phyloP scores from a whole-genome alignment of 2,329 filamentous ascomycete species.

The Clarireedia homoeocarpa region DNA sequence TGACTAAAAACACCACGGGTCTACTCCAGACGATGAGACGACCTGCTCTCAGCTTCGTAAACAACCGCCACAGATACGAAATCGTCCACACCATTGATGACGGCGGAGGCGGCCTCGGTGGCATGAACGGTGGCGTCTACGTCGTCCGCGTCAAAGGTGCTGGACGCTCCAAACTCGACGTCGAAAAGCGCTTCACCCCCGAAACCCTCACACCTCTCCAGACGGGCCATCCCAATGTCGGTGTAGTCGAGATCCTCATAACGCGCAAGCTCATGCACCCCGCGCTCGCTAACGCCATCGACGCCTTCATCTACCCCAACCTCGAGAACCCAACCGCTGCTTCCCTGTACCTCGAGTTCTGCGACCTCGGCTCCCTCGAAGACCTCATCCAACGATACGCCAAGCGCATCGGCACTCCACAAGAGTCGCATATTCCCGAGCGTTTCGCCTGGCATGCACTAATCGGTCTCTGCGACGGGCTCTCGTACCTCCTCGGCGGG shows the following conservation, averaged over 20 bases:
- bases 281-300: constrained; percentile 18
- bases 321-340: constrained; percentile 1
- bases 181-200: constrained; percentile 18
- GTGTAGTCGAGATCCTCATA: constrained; percentile 18
- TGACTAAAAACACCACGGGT: not conserved
- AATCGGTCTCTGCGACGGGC: constrained; percentile 22
- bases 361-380: constrained; percentile 22
- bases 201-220: not conserved
- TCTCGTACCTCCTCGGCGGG: constrained; percentile 22
- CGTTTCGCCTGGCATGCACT: constrained; percentile 25
- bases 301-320: constrained; percentile 15
- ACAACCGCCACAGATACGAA: constrained; percentile 17
- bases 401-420: not conserved
- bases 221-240: not conserved
- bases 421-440: constrained; percentile 15
- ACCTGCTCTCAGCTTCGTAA: not conserved
- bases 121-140: constrained; percentile 25
- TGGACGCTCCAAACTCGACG: constrained; percentile 6
- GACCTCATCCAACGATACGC: constrained; percentile 18
- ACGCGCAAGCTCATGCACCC: constrained; percentile 17
- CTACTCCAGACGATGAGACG: constrained; percentile 5
- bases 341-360: constrained; percentile 26
- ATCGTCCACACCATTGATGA: constrained; percentile 21
- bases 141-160: constrained; percentile 17
- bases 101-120: constrained; percentile 18